These are phyloP conservation scores for Penicillium sp. DNA, from an alignment of 2,329 filamentous ascomycete genomes.

Conservation along the genomic window DNA sequence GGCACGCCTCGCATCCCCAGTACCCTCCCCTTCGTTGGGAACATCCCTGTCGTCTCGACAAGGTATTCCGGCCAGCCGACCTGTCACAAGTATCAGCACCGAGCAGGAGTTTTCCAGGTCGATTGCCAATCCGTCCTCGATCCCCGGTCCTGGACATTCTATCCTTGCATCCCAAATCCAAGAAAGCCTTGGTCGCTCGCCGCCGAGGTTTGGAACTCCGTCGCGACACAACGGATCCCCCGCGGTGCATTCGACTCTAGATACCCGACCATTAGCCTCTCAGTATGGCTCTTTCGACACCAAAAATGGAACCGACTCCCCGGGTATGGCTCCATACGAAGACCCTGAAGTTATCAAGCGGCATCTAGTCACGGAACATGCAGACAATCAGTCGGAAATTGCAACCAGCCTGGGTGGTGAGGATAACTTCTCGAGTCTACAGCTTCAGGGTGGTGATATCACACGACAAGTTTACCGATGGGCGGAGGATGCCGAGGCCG, in stretches of 20 bases:
- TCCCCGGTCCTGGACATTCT: slow-evolving; percentile 77
- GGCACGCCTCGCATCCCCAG: slow-evolving; percentile 55
- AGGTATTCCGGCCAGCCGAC: slow-evolving; percentile 36
- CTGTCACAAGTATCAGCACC: slow-evolving; percentile 37
- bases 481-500: slow-evolving; percentile 81
- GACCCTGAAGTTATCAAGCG: slow-evolving; percentile 88
- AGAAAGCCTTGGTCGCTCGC: slow-evolving; percentile 61
- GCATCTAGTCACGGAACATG: slow-evolving; percentile 64
- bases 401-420: slow-evolving; percentile 49
- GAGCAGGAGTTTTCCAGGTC: slow-evolving; percentile 61
- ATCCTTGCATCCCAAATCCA: slow-evolving; percentile 85
- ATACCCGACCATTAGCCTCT: slow-evolving; percentile 57
- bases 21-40: slow-evolving; percentile 46
- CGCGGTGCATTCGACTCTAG: slow-evolving; percentile 46
- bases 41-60: slow-evolving; percentile 41
- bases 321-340: slow-evolving; percentile 62
- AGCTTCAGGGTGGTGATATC: slow-evolving; percentile 89
- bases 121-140: slow-evolving; percentile 56
- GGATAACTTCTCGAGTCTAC: slow-evolving; percentile 90
- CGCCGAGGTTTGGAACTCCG: slow-evolving; percentile 44
- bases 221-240: slow-evolving; percentile 59
- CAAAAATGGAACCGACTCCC: slow-evolving; percentile 36
- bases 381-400: slow-evolving; percentile 32
- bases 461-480: slow-evolving; percentile 95
- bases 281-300: slow-evolving; percentile 86